phyloP scores from a whole-genome alignment of 331 rosid genomes.

The Stylosanthes scabra region DNA sequence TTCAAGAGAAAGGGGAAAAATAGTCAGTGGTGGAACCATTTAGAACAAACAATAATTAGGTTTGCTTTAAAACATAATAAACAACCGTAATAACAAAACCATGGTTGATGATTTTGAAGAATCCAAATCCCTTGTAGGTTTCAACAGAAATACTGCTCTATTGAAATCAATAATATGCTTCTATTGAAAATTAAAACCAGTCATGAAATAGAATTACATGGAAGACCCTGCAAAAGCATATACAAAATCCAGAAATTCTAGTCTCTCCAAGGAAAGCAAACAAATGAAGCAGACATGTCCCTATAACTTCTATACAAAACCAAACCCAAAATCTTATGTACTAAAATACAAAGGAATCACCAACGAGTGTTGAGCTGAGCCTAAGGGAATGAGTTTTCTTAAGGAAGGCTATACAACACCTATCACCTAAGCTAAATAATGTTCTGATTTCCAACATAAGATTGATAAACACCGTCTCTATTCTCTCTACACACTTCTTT shows the following conservation, averaged over 20 bases:
- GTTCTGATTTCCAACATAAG: neutral
- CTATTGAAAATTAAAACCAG: neutral
- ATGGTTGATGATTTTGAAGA: too few species aligned
- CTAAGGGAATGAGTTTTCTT: slow-evolving; percentile 20
- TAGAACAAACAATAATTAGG: too few species aligned
- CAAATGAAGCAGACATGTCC: slow-evolving; percentile 11
- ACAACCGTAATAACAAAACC: too few species aligned
- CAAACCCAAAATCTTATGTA: slow-evolving; percentile 44
- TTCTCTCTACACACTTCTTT: neutral
- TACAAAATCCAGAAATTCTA: slow-evolving; percentile 25
- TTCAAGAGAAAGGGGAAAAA: too few species aligned
- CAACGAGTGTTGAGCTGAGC: neutral
- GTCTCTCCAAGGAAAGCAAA: slow-evolving; percentile 3
- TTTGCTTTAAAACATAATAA: too few species aligned
- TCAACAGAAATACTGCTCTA: too few species aligned
- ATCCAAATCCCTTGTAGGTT: too few species aligned
- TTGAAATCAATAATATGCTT: slow-evolving; percentile 5
- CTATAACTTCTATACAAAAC: slow-evolving; percentile 40
- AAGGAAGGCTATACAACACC: slow-evolving; percentile 13
- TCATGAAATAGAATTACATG: neutral
- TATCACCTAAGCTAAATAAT: slow-evolving; percentile 23
- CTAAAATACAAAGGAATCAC: slow-evolving; percentile 32
- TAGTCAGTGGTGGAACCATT: too few species aligned
- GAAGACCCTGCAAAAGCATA: slow-evolving; percentile 27
- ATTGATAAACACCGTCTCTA: slow-evolving; percentile 12